These are phyloP conservation scores for Nepenthes mirabilis DNA, from an alignment of 148 eudicot genomes.

Conservation along the genomic window DNA sequence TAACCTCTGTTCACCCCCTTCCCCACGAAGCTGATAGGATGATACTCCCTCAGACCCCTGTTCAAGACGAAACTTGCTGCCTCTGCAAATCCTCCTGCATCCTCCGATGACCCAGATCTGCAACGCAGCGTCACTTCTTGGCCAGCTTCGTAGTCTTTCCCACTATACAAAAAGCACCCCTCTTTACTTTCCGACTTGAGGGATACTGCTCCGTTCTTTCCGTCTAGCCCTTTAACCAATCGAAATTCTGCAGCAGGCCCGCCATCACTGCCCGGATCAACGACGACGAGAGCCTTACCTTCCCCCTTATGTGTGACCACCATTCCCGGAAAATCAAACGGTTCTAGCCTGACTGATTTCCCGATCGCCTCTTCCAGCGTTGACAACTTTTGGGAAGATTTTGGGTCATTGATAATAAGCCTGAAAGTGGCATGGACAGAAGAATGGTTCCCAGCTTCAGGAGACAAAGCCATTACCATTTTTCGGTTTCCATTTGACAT, in stretches of 20 bases:
- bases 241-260: conserved; percentile 16
- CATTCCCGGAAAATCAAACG: conserved; percentile 61
- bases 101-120: conserved; percentile 8
- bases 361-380: conserved; percentile 22
- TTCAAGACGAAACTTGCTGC: conserved; percentile 40
- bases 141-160: conserved; percentile 4
- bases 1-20: conserved; percentile 63
- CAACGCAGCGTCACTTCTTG: conserved; percentile 39
- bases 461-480: conserved; percentile 30
- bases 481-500: conserved; percentile 19
- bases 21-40: conserved; percentile 75
- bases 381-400: conserved; percentile 1
- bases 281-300: conserved; percentile 22
- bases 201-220: conserved; percentile 37
- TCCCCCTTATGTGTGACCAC: conserved; percentile 32
- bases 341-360: conserved; percentile 53
- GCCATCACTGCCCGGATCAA: not conserved
- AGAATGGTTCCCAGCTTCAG: conserved; percentile 33
- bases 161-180: conserved; percentile 58
- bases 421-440: conserved; percentile 57
- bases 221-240: conserved; percentile 48
- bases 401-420: conserved; percentile 23
- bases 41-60: conserved; percentile 42
- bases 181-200: conserved; percentile 34
- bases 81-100: conserved; percentile 15